A percentile compares a stretch with the other conserved stretches of the same genome.
These are phyloP conservation scores for Nannizziopsis barbatae DNA, from an alignment of 2,329 filamentous ascomycete genomes.

Conservation along the genomic window DNA sequence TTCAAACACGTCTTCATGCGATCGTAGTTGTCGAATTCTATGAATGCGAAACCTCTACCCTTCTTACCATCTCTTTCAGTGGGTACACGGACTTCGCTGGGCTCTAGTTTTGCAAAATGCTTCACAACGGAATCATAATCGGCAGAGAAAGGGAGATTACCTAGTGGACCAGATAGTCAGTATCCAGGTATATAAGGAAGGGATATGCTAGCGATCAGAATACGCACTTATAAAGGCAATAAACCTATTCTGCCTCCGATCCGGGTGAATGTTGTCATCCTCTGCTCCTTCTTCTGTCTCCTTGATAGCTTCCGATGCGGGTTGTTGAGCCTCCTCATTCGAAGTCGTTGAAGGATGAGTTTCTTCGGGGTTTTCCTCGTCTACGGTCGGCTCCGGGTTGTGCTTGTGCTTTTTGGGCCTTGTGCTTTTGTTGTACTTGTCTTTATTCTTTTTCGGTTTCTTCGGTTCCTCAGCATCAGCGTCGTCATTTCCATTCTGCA, in stretches of 20 bases:
- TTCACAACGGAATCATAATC: conserved; percentile 56
- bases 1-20: conserved; percentile 88
- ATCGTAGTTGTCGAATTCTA: conserved; percentile 79
- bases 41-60: conserved; percentile 68
- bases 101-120: conserved; percentile 69
- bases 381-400: too few relatives aligned
- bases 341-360: not conserved
- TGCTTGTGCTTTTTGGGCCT: too few relatives aligned
- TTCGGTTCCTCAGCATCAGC: not conserved
- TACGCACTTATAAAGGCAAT: conserved; percentile 62
- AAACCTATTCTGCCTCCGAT: conserved; percentile 46
- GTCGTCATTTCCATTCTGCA: not conserved
- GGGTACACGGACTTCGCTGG: conserved; percentile 59
- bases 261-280: conserved; percentile 8
- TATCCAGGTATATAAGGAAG: conserved; percentile 9
- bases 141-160: conserved; percentile 80
- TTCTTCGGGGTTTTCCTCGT: not conserved
- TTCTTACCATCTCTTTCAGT: conserved; percentile 53
- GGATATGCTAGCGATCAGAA: not conserved
- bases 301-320: not conserved
- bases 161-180: conserved; percentile 31
- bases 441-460: conserved; percentile 1
- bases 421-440: not conserved
- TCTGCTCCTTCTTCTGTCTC: not conserved
- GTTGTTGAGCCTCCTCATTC: not conserved